Percentiles rank a stretch among this genome's conserved stretches.
Evolutionary conservation across 805 yeast genomes (phyloP).

Genomic region (Vanderwaltozyma verrucispora): DNA sequence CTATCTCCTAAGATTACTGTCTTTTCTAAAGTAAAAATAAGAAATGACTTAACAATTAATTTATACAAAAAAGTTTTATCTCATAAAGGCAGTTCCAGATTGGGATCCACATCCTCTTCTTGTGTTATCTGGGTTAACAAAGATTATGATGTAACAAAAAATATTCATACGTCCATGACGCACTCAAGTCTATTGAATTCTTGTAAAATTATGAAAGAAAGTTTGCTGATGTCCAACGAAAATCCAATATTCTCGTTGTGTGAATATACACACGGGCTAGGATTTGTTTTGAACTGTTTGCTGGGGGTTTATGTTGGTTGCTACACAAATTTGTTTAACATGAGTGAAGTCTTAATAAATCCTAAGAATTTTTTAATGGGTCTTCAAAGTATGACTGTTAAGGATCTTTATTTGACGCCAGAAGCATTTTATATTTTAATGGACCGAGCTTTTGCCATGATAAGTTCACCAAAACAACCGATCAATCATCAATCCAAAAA

Average conservation of each 20-base stretch:
- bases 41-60: conserved; percentile 12
- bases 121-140: conserved; percentile 25
- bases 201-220: conserved; percentile 85
- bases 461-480: conserved; percentile 3
- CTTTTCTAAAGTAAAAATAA: conserved; percentile 24
- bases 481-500: conserved; percentile 1
- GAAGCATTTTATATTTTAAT: conserved; percentile 75
- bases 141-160: conserved; percentile 14
- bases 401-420: conserved; percentile 75
- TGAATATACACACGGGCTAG: conserved; percentile 73
- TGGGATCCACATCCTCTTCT: conserved; percentile 27
- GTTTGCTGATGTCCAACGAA: conserved; percentile 68
- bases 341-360: conserved; percentile 63
- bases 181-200: conserved; percentile 61
- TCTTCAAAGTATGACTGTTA: conserved; percentile 65
- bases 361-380: conserved; percentile 65
- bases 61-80: conserved; percentile 12
- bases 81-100: conserved; percentile 12
- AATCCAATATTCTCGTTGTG: conserved; percentile 79
- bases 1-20: conserved; percentile 23
- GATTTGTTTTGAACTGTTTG: conserved; percentile 76
- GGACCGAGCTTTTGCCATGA: conserved; percentile 45
- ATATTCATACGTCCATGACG: conserved; percentile 30
- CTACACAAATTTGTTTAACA: conserved; percentile 70
- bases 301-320: conserved; percentile 83